A percentile compares a stretch with the other conserved stretches of the same genome.
phyloP scores from a whole-genome alignment of 495 filamentous ascomycete genomes.

The Penicillium soppii region DNA sequence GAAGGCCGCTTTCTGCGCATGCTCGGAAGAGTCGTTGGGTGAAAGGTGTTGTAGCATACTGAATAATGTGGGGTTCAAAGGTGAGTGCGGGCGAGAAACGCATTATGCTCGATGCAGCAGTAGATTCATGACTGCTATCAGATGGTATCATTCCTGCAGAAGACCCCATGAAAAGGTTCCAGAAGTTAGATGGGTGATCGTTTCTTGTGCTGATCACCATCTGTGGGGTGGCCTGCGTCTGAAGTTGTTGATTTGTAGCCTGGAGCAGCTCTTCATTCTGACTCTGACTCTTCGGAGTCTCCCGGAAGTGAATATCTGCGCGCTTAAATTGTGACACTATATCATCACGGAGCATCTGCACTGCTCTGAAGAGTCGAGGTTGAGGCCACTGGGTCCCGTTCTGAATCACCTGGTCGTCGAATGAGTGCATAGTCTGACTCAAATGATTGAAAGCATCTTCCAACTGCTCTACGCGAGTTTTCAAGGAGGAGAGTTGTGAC shows the following conservation, averaged over 20 bases:
- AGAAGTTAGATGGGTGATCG: not conserved
- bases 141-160: not conserved
- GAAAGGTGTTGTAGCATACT: not conserved
- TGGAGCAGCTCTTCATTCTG: not conserved
- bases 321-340: conserved; percentile 8
- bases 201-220: not conserved
- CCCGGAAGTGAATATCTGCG: not conserved
- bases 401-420: conserved; percentile 10
- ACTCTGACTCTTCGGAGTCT: not conserved
- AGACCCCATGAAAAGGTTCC: not conserved
- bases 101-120: not conserved
- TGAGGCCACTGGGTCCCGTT: conserved; percentile 3
- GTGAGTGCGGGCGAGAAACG: not conserved
- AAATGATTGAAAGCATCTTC: conserved; percentile 17
- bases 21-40: conserved; percentile 10
- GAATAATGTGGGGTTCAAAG: not conserved
- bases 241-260: not conserved
- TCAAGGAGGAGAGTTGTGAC: conserved; percentile 13
- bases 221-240: not conserved
- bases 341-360: conserved; percentile 10
- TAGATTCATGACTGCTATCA: not conserved
- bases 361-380: conserved; percentile 6
- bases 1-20: conserved; percentile 16
- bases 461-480: conserved; percentile 13
- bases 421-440: conserved; percentile 7